These are phyloP conservation scores for Wallacemonas rigidus DNA, from an alignment of 208 protist genomes.

Conservation along the genomic window DNA sequence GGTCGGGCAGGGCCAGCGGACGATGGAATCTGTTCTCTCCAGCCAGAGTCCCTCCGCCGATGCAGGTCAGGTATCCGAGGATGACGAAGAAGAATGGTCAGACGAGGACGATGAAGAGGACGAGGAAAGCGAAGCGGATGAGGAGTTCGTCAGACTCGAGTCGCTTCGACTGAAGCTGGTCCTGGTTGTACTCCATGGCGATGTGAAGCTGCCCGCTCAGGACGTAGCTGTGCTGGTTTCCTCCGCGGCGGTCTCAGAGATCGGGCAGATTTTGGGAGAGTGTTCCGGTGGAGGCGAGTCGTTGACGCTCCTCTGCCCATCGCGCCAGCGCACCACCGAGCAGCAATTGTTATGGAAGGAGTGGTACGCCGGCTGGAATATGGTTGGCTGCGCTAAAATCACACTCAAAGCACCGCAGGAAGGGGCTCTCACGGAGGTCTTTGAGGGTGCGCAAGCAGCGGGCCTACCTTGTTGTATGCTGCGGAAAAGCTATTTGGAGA, in stretches of 20 bases:
- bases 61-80: not conserved
- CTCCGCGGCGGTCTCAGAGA: constrained; percentile 44
- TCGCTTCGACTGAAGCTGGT: constrained; percentile 70
- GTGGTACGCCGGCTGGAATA: constrained; percentile 75
- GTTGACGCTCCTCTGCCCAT: too few species aligned
- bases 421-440: constrained; percentile 26
- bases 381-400: constrained; percentile 71
- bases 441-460: constrained; percentile 23
- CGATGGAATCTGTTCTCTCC: too few species aligned
- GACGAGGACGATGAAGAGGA: constrained; percentile 25
- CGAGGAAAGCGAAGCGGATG: constrained; percentile 35
- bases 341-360: constrained; percentile 34
- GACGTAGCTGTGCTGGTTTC: constrained; percentile 44
- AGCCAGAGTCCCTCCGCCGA: too few species aligned
- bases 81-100: constrained; percentile 22
- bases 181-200: constrained; percentile 57
- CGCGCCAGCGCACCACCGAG: too few species aligned
- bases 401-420: constrained; percentile 49
- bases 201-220: constrained; percentile 43
- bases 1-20: not conserved
- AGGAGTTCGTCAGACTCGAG: constrained; percentile 56
- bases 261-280: constrained; percentile 25
- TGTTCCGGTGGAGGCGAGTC: too few species aligned
- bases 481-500: constrained; percentile 5
- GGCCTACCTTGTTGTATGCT: constrained; percentile 34